Percentiles rank a stretch among this genome's conserved stretches.
Evolutionary conservation across 179 eudicot species (phyloP).

Genomic region (Carnegiea gigantea): DNA sequence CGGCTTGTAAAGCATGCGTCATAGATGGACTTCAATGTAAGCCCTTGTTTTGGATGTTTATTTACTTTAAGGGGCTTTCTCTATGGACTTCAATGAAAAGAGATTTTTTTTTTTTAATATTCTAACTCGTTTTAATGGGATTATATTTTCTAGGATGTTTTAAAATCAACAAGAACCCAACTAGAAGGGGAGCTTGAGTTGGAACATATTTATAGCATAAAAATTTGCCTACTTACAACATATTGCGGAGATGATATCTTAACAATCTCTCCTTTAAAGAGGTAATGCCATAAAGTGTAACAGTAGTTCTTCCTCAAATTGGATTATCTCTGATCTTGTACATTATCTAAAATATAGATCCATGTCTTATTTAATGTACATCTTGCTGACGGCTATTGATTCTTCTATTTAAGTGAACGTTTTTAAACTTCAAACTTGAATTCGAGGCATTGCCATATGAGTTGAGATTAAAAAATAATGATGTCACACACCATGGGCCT

Average conservation of each 20-base stretch:
- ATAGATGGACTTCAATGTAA: conserved; percentile 93
- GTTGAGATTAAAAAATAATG: no score
- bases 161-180: conserved; percentile 82
- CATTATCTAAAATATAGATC: background rate
- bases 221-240: conserved; percentile 82
- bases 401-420: background rate
- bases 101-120: background rate
- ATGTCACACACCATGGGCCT: no score
- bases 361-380: background rate
- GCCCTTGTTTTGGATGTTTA: background rate
- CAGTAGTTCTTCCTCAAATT: background rate
- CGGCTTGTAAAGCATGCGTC: conserved; percentile 98
- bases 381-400: background rate
- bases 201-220: conserved; percentile 59
- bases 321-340: background rate
- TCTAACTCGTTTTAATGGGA: background rate
- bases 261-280: background rate
- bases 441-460: no score
- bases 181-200: conserved; percentile 82
- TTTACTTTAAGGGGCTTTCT: background rate
- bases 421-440: no score
- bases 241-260: conserved; percentile 44
- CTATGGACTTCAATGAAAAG: background rate
- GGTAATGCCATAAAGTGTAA: background rate
- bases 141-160: conserved; percentile 59